Conservation (phyloP, 2,329 filamentous ascomycete genomes). For the Exophiala sp. region DNA sequence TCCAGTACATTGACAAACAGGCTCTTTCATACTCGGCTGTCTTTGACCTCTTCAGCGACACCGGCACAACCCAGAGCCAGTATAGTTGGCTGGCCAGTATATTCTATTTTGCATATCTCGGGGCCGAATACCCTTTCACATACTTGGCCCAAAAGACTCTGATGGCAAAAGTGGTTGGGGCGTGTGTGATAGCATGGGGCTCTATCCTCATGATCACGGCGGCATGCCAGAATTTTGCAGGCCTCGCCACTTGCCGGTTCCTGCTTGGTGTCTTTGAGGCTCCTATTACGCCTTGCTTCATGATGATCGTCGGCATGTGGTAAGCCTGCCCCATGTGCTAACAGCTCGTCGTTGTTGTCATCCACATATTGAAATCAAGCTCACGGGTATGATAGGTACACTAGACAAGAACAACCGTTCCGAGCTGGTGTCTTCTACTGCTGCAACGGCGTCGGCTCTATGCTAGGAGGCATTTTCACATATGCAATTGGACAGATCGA, state of each 20-base stretch:
- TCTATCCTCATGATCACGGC: conserved; percentile 42
- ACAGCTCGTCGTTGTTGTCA: too few species aligned
- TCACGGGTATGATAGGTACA: too few species aligned
- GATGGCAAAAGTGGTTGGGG: conserved; percentile 19
- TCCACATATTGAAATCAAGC: too few species aligned
- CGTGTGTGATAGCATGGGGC: conserved; percentile 34
- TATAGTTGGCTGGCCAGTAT: conserved; percentile 52
- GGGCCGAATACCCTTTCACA: conserved; percentile 41
- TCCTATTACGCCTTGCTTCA: conserved; percentile 46
- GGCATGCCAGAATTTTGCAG: conserved; percentile 39
- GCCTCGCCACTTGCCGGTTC: conserved; percentile 42
- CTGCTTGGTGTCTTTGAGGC: conserved; percentile 46
- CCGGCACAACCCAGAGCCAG: conserved; percentile 42
- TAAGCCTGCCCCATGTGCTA: conserved; percentile 34
- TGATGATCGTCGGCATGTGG: conserved; percentile 49
- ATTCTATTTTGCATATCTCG: conserved; percentile 48
- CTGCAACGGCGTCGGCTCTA: conserved; percentile 38
- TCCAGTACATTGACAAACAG: conserved; percentile 52
- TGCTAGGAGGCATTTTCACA: conserved; percentile 34
- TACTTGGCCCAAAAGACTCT: conserved; percentile 31
- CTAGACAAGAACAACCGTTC: conserved; percentile 39
- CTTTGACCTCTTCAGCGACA: conserved; percentile 49
- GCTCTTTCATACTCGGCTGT: conserved; percentile 51
- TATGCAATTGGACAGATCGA: conserved; percentile 41
- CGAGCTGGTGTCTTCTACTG: conserved; percentile 43